Evolutionary conservation across 768 basidiomycete species (phyloP), one percentile per base, ranked within the genome.

Genomic region (Thelephora ganbajun): DNA sequence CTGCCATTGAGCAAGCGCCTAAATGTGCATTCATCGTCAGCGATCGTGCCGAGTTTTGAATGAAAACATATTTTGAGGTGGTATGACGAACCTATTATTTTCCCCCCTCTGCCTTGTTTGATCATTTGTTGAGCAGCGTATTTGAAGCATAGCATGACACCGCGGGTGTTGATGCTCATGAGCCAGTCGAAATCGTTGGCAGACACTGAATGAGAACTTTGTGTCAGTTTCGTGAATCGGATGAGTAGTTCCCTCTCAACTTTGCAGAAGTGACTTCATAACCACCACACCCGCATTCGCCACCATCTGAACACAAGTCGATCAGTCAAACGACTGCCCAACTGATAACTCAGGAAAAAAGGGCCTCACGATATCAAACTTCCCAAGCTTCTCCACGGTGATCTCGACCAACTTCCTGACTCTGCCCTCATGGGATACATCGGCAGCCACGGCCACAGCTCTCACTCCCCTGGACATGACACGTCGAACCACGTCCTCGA

Each of bases 341-440:
- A 37, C 20, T 13, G n/a, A 12, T 33, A 18, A 35, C 11, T 13
- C 7, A 19, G 34, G 13, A 3, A 39, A 11, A 33, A 1, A 9
- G 13, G 33, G 6, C 53, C 72, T 48, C 44, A 75, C 75, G 13
- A 73, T 69, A 51, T 76, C 70, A 9, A 77, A 49, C 1, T 66
- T 54, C 1, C 73, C 74, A 5, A 74, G 57, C 2, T 52, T 50
- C 1, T 58, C 41, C 0, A 57, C 54, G 3, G 56, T 53, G 2
- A 42, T 41, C 1, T 59, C 57, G 2, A 77, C 56, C 64, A 76
- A 62, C 5, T 14, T 48, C 39, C 66, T 57, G 1, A 76, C 71
- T 6, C 71, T 63, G 0, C 47, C 52, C 44, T 75, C 74, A 1
- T 55, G 36, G 7, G 62, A 56, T 2, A 77, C 68, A 49, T 77